Percentiles rank a stretch among this genome's conserved stretches.
phyloP scores from a whole-genome alignment of 208 protist species.

The Leishmania mexicana region DNA sequence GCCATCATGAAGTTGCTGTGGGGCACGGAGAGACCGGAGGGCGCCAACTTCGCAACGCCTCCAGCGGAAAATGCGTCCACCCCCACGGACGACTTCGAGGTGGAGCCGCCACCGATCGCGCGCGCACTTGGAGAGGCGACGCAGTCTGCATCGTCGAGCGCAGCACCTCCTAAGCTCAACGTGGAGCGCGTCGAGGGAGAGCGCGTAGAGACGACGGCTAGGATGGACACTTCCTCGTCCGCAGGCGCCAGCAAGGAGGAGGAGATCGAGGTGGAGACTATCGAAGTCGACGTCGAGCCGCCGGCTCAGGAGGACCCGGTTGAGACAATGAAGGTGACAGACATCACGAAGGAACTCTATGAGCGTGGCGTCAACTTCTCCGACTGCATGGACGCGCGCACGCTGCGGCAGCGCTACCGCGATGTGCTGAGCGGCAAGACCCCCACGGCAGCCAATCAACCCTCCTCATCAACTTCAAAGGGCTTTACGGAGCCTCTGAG shows the following conservation, averaged over 20 bases:
- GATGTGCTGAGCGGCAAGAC: constrained; percentile 79
- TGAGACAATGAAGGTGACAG: constrained; percentile 83
- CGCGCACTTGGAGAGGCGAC: constrained; percentile 46
- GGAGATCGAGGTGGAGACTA: constrained; percentile 85
- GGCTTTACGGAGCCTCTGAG: constrained; percentile 38
- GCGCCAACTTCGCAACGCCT: constrained; percentile 62
- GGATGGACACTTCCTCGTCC: background rate
- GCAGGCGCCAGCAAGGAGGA: constrained; percentile 32
- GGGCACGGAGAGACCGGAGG: constrained; percentile 72
- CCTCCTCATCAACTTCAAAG: background rate
- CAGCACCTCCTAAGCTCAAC: background rate
- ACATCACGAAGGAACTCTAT: constrained; percentile 91
- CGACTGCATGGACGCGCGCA: constrained; percentile 85
- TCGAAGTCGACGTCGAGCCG: constrained; percentile 83
- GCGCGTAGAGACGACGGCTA: constrained; percentile 33
- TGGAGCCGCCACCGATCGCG: constrained; percentile 69
- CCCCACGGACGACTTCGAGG: constrained; percentile 51
- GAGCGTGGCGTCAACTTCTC: constrained; percentile 89
- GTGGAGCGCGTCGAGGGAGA: constrained; percentile 82
- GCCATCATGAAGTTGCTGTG: constrained; percentile 81
- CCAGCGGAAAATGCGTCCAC: constrained; percentile 27
- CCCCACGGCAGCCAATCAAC: constrained; percentile 3
- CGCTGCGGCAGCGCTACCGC: constrained; percentile 84
- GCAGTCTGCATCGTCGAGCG: background rate
- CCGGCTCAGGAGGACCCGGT: constrained; percentile 37